These are phyloP conservation scores for Aspergillus oerlinghausenensis DNA, from an alignment of 2,329 filamentous ascomycete genomes.

Conservation along the genomic window DNA sequence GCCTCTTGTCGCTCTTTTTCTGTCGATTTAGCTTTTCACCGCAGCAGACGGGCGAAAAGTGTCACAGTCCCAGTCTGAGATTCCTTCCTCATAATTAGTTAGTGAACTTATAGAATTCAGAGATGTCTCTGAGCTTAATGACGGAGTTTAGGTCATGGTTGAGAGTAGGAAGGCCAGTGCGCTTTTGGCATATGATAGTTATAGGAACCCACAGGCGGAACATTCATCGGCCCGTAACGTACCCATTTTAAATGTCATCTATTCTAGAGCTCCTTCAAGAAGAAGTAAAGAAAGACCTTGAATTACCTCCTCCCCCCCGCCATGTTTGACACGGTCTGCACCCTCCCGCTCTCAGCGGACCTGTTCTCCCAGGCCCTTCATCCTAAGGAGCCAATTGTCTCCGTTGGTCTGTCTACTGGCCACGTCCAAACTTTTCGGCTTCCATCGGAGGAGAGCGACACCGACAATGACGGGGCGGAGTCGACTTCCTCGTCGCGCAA, in stretches of 20 bases:
- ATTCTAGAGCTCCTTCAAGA: conserved; percentile 5
- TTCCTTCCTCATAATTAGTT: neutral
- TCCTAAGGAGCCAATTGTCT: conserved; percentile 75
- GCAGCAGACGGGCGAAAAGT: neutral
- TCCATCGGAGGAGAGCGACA: conserved; percentile 52
- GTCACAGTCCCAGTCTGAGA: neutral
- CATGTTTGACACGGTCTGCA: conserved; percentile 92
- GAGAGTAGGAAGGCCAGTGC: too few relatives aligned
- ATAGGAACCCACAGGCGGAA: conserved; percentile 9
- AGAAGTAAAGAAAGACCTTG: conserved; percentile 1
- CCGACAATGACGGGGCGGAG: conserved; percentile 43
- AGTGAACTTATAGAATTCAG: neutral
- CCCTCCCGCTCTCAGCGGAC: conserved; percentile 77
- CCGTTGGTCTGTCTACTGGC: conserved; percentile 77
- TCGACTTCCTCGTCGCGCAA: conserved; percentile 44
- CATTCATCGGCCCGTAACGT: conserved; percentile 21
- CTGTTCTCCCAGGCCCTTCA: conserved; percentile 87
- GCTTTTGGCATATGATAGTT: neutral
- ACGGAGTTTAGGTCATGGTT: neutral
- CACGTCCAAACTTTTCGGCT: conserved; percentile 82
- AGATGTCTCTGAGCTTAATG: neutral
- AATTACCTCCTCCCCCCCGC: conserved; percentile 3
- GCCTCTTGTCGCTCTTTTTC: neutral
- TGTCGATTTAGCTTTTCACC: neutral
- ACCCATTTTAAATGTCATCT: conserved; percentile 6